Conservation (phyloP, 768 basidiomycete species). For the Tulasnella sp. region DNA sequence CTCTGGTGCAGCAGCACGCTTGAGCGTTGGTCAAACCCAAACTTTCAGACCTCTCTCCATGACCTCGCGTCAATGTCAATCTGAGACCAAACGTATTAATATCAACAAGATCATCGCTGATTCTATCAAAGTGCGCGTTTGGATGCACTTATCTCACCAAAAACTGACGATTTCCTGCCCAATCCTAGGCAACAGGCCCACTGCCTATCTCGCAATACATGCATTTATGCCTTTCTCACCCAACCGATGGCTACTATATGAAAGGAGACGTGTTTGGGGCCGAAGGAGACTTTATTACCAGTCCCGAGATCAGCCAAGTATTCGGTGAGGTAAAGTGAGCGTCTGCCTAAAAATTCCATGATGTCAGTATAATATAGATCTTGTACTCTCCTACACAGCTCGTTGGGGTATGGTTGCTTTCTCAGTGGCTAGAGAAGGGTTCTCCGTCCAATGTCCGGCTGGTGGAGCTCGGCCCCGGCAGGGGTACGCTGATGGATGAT, state of each 20-base stretch:
- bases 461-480: constrained; percentile 88
- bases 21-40: no score
- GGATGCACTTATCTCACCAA: no score
- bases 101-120: no score
- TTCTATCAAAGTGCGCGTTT: no score
- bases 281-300: constrained; percentile 89
- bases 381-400: constrained; percentile 48
- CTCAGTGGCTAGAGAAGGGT: constrained; percentile 51
- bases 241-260: constrained; percentile 88
- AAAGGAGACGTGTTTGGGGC: constrained; percentile 69
- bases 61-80: no score
- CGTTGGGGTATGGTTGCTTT: constrained; percentile 75
- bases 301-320: constrained; percentile 90
- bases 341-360: constrained; percentile 13
- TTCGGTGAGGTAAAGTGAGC: constrained; percentile 77
- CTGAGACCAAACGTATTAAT: no score
- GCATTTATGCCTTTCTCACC: constrained; percentile 83
- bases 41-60: no score
- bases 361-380: constrained; percentile 31
- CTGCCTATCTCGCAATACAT: constrained; percentile 84
- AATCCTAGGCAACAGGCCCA: constrained; percentile 69
- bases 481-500: constrained; percentile 86
- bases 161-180: no score
- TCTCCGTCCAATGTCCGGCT: constrained; percentile 46
- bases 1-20: no score